phyloP scores from a whole-genome alignment of 768 basidiomycete species.

The Russula emetica region DNA sequence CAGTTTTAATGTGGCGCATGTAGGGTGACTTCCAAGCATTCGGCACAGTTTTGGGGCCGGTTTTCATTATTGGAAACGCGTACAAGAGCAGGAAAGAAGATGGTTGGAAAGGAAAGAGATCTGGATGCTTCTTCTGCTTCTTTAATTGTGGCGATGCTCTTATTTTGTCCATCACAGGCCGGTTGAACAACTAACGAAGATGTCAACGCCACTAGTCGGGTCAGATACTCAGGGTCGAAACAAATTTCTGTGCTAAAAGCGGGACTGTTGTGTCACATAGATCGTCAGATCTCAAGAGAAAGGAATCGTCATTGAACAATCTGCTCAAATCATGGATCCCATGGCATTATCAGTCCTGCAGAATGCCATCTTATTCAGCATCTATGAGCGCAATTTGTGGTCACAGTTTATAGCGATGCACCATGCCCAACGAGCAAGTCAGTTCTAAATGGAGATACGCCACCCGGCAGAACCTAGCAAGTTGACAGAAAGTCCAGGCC shows the following conservation, averaged over 20 bases:
- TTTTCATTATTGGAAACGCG: not conserved
- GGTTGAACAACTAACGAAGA: not conserved
- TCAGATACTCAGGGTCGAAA: not conserved
- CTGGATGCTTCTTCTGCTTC: conserved; percentile 7
- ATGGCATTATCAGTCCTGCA: conserved; percentile 3
- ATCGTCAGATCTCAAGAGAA: conserved; percentile 9
- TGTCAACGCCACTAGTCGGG: conserved; percentile 3
- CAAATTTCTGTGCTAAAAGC: conserved; percentile 4
- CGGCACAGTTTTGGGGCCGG: not conserved
- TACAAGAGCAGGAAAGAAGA: not conserved
- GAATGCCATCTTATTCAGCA: not conserved
- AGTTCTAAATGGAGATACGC: conserved; percentile 7
- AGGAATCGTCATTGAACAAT: conserved; percentile 2
- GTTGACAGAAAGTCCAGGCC: conserved; percentile 7
- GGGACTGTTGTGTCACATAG: not conserved
- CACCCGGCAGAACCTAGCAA: not conserved
- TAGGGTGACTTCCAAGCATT: not conserved
- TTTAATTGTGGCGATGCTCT: conserved; percentile 11
- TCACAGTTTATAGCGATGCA: not conserved
- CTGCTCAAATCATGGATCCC: not conserved
- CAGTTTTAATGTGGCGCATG: not conserved
- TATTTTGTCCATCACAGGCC: not conserved
- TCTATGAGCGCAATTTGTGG: not conserved
- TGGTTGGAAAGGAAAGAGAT: not conserved
- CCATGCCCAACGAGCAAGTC: conserved; percentile 5